Percentiles rank a stretch among this genome's conserved stretches.
phyloP scores from a whole-genome alignment of 1,284 basidiomycete genomes.

The Neonothopanus nambi region DNA sequence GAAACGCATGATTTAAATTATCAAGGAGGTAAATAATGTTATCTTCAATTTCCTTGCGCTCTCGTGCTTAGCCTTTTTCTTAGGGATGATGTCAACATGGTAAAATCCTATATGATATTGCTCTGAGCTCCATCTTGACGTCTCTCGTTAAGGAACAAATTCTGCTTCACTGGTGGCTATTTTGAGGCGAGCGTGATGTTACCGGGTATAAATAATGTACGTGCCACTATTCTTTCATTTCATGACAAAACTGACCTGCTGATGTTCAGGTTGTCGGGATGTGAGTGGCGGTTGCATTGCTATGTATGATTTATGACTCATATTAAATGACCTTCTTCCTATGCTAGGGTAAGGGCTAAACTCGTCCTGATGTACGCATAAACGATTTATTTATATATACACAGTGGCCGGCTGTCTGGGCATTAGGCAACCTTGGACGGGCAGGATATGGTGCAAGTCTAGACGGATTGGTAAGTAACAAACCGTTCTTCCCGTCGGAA shows the following conservation, averaged over 20 bases:
- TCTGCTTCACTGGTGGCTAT: slow-evolving; percentile 56
- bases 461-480: slow-evolving; percentile 58
- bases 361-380: too few species aligned
- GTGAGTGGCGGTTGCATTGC: too few species aligned
- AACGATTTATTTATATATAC: not conserved
- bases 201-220: slow-evolving; percentile 13
- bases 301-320: too few species aligned
- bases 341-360: too few species aligned
- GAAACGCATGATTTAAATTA: slow-evolving; percentile 11
- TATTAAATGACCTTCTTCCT: too few species aligned
- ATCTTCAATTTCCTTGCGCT: too few species aligned
- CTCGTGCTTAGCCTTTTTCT: too few species aligned
- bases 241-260: too few species aligned
- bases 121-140: too few species aligned
- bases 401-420: slow-evolving; percentile 53
- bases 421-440: slow-evolving; percentile 74
- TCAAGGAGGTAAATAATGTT: slow-evolving; percentile 6
- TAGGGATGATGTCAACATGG: too few species aligned
- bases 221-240: slow-evolving; percentile 8
- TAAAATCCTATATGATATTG: too few species aligned
- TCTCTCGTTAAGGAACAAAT: slow-evolving; percentile 42
- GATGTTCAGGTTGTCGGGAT: not conserved
- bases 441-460: slow-evolving; percentile 49
- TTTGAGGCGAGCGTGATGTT: slow-evolving; percentile 32
- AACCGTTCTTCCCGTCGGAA: slow-evolving; percentile 47